Evolutionary conservation across 805 yeast genomes (phyloP), one percentile per base, ranked within the genome.

Genomic region (Saccharomyces cerevisiae): DNA sequence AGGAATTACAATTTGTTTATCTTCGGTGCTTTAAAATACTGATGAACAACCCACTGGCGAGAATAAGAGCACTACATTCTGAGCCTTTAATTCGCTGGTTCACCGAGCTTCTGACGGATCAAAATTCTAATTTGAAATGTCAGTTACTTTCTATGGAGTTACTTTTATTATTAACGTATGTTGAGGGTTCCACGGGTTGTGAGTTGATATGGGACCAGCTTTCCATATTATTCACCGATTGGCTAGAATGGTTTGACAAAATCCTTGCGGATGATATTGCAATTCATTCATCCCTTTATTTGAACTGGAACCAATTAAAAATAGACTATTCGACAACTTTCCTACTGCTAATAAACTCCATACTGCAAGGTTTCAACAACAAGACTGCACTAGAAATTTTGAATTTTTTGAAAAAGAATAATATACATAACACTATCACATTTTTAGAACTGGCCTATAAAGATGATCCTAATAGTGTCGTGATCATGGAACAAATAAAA

Each of bases 311-410:
- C 8, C 21, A 32, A n/a, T 22, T 59, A 3, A 30, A 53, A 6
- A 21, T 22, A 24, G 52, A 54, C 10, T 51, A 51, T 46, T 49
- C 52, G 28, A 32, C 29, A 4, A 53, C 51, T 5, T 83, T 95
- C 0, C 73, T 89, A 74, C 78, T 87, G 43, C 75, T 92, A 46
- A 73, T 89, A 32, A 83, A 84, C 60, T 82, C 89, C 1, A 75
- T 91, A 21, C 75, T 81, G 13, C 78, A 74, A 59, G 81, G 63
- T 55, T 69, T 60, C 61, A 68, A 58, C 46, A 62, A 55, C 63
- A 70, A 61, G 63, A 79, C 57, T 70, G 74, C 50, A 50, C 73
- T 94, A 51, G 71, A 79, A 8, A 81, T 79, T 57, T 67, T 88
- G 10, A 77, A 95, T 51, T 75, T 76, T 59, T 71, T 88, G 54